A percentile compares a stretch with the other conserved stretches of the same genome.
Evolutionary conservation across 2,329 filamentous ascomycete species (phyloP).

Genomic region (Neopestalotiopsis clavispora): DNA sequence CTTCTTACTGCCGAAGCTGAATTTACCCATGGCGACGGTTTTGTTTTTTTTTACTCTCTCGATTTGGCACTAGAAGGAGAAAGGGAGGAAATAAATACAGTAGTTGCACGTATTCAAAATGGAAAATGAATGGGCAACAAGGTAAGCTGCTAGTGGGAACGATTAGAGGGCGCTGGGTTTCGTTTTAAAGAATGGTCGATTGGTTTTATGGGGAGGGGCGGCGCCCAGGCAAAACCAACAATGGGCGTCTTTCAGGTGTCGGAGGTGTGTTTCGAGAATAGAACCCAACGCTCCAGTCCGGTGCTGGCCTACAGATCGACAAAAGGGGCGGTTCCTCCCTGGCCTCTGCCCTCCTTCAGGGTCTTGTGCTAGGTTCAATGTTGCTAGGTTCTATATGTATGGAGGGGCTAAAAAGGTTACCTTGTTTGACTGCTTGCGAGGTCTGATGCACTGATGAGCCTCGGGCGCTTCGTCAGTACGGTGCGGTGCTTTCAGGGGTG

Average conservation of each 20-base stretch:
- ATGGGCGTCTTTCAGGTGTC: constrained; percentile 10
- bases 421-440: not conserved
- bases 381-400: no score
- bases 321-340: not conserved
- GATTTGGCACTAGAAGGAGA: not conserved
- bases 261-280: constrained; percentile 17
- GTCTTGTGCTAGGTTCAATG: not conserved
- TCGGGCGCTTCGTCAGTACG: not conserved
- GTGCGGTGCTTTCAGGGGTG: not conserved
- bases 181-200: constrained; percentile 8
- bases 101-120: not conserved
- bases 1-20: constrained; percentile 61
- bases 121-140: not conserved
- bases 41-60: not conserved
- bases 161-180: not conserved
- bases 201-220: constrained; percentile 5
- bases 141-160: not conserved
- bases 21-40: constrained; percentile 58
- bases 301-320: constrained; percentile 7
- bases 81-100: not conserved
- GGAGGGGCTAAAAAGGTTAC: not conserved
- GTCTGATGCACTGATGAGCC: constrained; percentile 1
- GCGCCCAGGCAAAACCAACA: not conserved
- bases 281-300: not conserved
- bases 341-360: constrained; percentile 5